These are phyloP conservation scores for Podospora bellae-mahoneyi DNA, from an alignment of 495 filamentous ascomycete genomes.

Conservation along the genomic window DNA sequence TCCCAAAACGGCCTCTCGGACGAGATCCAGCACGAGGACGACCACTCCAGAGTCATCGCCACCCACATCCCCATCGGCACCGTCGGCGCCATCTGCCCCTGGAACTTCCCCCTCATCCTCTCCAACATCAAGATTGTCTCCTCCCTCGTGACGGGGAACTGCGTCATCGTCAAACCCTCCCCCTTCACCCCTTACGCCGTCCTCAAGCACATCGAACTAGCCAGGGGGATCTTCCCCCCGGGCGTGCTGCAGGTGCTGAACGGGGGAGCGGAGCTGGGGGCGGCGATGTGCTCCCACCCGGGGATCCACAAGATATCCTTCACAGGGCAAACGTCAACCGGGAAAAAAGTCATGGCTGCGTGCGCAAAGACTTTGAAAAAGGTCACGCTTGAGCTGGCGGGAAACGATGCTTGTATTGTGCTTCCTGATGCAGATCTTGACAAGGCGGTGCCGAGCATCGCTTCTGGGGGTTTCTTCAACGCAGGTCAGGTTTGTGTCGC, in stretches of 20 bases:
- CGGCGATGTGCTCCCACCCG: conserved; percentile 54
- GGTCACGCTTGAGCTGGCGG: conserved; percentile 53
- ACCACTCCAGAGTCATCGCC: conserved; percentile 44
- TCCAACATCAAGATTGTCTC: conserved; percentile 54
- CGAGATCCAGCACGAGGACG: conserved; percentile 51
- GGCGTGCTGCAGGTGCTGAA: conserved; percentile 66
- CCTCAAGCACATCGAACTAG: conserved; percentile 62
- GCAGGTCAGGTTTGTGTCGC: conserved; percentile 54
- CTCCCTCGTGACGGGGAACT: conserved; percentile 57
- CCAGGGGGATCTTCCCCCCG: conserved; percentile 56
- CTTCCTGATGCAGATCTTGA: conserved; percentile 64
- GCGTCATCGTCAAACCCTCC: conserved; percentile 61
- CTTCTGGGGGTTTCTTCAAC: conserved; percentile 56
- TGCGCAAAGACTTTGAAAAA: conserved; percentile 60
- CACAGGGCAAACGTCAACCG: conserved; percentile 62
- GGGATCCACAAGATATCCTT: conserved; percentile 67
- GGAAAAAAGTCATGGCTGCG: conserved; percentile 60
- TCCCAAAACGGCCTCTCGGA: conserved; percentile 38
- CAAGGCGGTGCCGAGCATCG: conserved; percentile 49
- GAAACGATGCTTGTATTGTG: conserved; percentile 67
- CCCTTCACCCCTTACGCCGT: conserved; percentile 67
- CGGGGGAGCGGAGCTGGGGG: conserved; percentile 63
- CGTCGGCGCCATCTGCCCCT: conserved; percentile 55
- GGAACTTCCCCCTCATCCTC: conserved; percentile 64
- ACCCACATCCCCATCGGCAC: conserved; percentile 54